phyloP scores from a whole-genome alignment of 2,329 filamentous ascomycete genomes.

The Alternaria consortialis region DNA sequence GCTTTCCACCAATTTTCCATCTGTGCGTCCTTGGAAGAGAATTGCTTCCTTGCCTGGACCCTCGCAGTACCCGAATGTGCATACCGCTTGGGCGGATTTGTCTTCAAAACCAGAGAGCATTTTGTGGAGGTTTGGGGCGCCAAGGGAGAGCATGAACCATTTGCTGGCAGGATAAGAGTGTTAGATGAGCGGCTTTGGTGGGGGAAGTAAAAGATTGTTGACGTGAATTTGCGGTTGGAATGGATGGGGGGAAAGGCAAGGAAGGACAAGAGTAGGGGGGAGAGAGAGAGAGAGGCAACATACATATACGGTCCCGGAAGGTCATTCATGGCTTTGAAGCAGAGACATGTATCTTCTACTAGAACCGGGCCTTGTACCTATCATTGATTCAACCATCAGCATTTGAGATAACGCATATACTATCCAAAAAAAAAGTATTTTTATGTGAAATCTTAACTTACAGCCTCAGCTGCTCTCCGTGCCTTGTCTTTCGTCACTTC shows the following conservation, averaged over 20 bases:
- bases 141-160: constrained; percentile 87
- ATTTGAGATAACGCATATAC: neutral
- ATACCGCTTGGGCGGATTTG: constrained; percentile 91
- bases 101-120: constrained; percentile 88
- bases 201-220: neutral
- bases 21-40: constrained; percentile 89
- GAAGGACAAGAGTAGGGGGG: neutral
- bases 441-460: constrained; percentile 54
- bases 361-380: constrained; percentile 87
- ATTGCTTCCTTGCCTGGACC: constrained; percentile 85
- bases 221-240: neutral
- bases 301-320: constrained; percentile 97
- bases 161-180: constrained; percentile 67
- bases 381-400: neutral
- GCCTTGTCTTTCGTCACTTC: constrained; percentile 92
- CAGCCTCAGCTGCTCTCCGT: constrained; percentile 77
- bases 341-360: constrained; percentile 94
- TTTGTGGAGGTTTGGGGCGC: constrained; percentile 87
- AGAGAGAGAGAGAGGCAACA: constrained; percentile 39
- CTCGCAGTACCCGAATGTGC: constrained; percentile 91
- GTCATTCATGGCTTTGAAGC: constrained; percentile 89
- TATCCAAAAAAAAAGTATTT: no score
- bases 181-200: neutral
- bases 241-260: neutral
- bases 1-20: constrained; percentile 84